Base-by-base conservation (phyloP, 164 flowering plant species). In the Vitis rotundifolia region DNA sequence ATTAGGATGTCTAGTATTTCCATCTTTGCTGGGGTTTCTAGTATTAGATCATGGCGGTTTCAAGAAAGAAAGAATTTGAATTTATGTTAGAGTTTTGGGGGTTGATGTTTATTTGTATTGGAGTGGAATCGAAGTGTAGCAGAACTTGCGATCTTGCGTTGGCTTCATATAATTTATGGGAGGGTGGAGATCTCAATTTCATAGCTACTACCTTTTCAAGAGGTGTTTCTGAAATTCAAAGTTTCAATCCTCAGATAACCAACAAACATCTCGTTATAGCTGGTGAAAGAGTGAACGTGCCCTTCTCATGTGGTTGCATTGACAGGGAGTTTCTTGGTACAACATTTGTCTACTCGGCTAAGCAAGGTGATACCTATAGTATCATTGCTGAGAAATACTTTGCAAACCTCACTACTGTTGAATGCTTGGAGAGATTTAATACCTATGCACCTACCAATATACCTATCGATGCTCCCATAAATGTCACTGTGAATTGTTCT, bases 401-500 rank as follows among this genome's bases (percentile, higher is more conserved):
- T 54, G 31, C 81, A 12, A 81, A 81, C 51, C 75, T 81, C 63
- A 78, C 84, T 8, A 73, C 70, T 1, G 67, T 58, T 3, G 28
- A 16, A 11, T 56, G 8, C 53, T 9, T 64, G 55, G 11, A 26
- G 64, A 29, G n/a, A 8, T 63, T 49, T 44, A 81, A 80, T 51
- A 59, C 61, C 5, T 77, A 77, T 51, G 47, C 49, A 28, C 57
- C 72, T 13, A 14, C 10, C 48, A 57, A 55, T 57, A 56, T 70
- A 15, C 73, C 76, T 18, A 72, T 18, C 11, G 56, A 51, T 31
- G 72, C 59, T 6, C 8, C 11, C 15, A 9, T 86, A 22, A 82
- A 77, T 72, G 85, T 84, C 53, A 70, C 73, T 1, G 85, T 84
- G 19, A 84, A 81, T 72, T 84, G 90, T 55, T 81, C 79, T 9